Conservation (phyloP, 495 filamentous ascomycete genomes). For the Talaromyces stipitatus region DNA sequence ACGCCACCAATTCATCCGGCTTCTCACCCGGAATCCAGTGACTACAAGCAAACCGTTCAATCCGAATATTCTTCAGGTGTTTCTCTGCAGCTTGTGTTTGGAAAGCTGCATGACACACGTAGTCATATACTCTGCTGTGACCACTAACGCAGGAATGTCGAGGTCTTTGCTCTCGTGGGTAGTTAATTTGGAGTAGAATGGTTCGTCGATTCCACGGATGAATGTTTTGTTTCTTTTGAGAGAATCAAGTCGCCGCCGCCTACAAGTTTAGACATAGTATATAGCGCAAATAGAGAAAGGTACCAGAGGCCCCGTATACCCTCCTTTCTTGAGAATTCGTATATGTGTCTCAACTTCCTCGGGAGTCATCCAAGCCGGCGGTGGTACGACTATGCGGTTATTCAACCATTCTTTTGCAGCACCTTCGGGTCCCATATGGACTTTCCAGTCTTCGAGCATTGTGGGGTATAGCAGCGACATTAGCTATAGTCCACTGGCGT, state of each 20-base stretch:
- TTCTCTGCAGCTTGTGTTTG: neutral
- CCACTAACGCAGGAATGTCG: neutral
- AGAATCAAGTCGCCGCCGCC: neutral
- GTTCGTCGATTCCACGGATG: slow-evolving; percentile 1
- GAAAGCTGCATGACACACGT: neutral
- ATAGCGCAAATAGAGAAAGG: neutral
- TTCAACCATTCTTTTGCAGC: slow-evolving; percentile 1
- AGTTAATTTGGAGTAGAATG: neutral
- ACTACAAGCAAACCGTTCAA: neutral
- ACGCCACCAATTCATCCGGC: neutral
- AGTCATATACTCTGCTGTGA: neutral
- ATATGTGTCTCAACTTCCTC: neutral
- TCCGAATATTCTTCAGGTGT: neutral
- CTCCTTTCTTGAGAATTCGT: neutral
- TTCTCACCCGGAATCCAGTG: slow-evolving; percentile 4
- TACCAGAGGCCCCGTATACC: slow-evolving; percentile 5
- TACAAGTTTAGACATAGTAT: neutral
- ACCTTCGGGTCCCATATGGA: neutral
- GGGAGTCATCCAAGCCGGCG: neutral
- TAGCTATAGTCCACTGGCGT: neutral
- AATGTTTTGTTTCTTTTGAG: neutral
- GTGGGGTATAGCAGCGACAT: neutral
- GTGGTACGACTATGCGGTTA: neutral
- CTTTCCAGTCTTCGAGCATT: neutral
- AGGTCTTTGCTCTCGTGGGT: neutral